Conservation (phyloP, 192 early-diverging fungal species). For the Coemansia asiatica region DNA sequence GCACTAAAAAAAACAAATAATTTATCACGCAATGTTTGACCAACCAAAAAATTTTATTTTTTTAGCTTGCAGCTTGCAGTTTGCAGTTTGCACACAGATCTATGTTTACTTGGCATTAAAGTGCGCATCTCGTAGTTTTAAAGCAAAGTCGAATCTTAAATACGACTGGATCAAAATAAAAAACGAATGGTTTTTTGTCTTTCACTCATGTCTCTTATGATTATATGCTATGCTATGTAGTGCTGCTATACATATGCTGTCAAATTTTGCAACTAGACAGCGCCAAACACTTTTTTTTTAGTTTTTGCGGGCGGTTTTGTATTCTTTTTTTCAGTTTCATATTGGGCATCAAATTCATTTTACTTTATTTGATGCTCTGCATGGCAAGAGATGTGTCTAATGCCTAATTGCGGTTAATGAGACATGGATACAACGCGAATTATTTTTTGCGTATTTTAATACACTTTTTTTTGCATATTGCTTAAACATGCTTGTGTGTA, state of each 20-base stretch:
- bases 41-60: neutral
- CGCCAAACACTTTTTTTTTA: neutral
- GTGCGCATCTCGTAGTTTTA: neutral
- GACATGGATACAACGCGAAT: neutral
- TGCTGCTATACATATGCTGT: slow-evolving; percentile 1
- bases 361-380: neutral
- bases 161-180: no score
- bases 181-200: neutral
- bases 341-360: neutral
- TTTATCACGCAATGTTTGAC: neutral
- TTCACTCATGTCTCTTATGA: neutral
- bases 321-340: neutral
- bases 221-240: neutral
- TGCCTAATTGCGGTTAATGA: neutral
- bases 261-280: neutral
- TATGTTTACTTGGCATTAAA: neutral
- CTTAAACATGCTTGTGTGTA: neutral
- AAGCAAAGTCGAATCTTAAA: neutral
- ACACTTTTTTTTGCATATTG: neutral
- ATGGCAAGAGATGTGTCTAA: neutral
- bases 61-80: neutral
- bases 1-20: no score
- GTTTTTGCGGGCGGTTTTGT: neutral
- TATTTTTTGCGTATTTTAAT: neutral
- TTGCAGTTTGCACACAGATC: no score